Base-by-base conservation (phyloP, 495 filamentous ascomycete species). In the Chaetomium tenue region DNA sequence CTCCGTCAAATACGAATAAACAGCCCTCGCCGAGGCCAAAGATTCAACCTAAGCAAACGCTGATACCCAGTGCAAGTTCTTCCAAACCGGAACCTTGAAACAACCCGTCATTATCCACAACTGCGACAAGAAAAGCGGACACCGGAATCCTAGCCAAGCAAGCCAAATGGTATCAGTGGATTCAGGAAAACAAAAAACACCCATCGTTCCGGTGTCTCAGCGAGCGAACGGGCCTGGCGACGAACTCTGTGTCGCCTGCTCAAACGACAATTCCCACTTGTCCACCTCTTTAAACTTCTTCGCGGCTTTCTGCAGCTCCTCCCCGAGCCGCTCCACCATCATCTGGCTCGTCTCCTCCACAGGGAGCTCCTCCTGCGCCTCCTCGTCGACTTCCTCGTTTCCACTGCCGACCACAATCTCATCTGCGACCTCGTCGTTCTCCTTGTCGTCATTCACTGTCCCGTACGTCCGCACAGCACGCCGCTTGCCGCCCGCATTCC, bases 241-340 rank as follows among this genome's bases (percentile, higher is more conserved):
- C 9, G 76, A 79, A 42, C 76, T 75, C 53, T 72, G 61, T 22
- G 69, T 70, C 30, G 78, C 74, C 64, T 77, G 77, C 69, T 82
- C 80, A 61, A 78, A 82, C 40, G 76, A 75, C 30, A 83, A 66
- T 64, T 81, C 74, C 78, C 78, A 83, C 71, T 76, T 69, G 56
- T 83, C 80, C 30, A 83, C 79, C 67, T 82, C 79, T 67, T 81
- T 76, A 37, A 83, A 83, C 72, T 82, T 82, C 66, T 78, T 75
- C n/a, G 65, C 69, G 30, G 79, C 79, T 22, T 72, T 71, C 66
- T 78, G 74, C 50, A 83, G 68, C 75, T 83, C 80, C 58, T 78
- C 75, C 11, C 70, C 63, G 18, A 75, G 50, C 57, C 77, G 57
- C 50, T 65, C 71, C 61, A 66, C 65, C 64, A 74, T 77, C 65